Percentiles rank a stretch among this genome's conserved stretches.
Conservation (phyloP, 176 grass and related monocot genomes). For the Rhynchospora tenuis region DNA sequence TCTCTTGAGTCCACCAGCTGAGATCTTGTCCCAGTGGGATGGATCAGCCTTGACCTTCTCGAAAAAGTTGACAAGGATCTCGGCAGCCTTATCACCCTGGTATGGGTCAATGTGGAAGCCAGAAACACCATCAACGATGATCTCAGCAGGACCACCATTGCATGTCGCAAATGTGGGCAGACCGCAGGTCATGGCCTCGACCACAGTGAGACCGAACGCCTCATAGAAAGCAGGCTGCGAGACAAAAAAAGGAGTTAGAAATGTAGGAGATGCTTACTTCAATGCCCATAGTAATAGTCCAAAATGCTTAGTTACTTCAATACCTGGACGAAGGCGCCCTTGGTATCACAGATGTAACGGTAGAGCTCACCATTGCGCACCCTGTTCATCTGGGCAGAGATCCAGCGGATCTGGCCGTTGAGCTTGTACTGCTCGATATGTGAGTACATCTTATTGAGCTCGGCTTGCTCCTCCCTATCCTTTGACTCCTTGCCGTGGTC, state of each 20-base stretch:
- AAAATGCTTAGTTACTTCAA: not conserved
- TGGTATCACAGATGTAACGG: constrained; percentile 82
- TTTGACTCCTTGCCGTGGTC: constrained; percentile 98
- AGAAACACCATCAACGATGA: constrained; percentile 87
- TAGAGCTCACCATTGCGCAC: constrained; percentile 82
- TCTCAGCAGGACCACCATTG: constrained; percentile 88
- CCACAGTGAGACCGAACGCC: constrained; percentile 81
- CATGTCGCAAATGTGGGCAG: constrained; percentile 84
- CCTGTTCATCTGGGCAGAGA: constrained; percentile 95
- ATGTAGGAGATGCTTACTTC: not conserved
- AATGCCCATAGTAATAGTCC: not conserved
- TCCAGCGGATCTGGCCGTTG: constrained; percentile 89
- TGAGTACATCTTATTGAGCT: constrained; percentile 89
- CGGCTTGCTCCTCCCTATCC: constrained; percentile 82
- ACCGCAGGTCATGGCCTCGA: constrained; percentile 90
- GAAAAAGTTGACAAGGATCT: constrained; percentile 80
- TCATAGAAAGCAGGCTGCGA: constrained; percentile 90
- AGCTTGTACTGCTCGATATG: constrained; percentile 94
- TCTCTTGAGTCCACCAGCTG: constrained; percentile 65
- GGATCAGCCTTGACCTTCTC: constrained; percentile 57
- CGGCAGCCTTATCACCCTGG: constrained; percentile 73
- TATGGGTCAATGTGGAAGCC: constrained; percentile 95
- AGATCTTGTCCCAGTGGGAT: constrained; percentile 82
- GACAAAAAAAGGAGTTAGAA: constrained; percentile 14
- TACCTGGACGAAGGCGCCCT: constrained; percentile 93